These are phyloP conservation scores for Lycium ferocissimum DNA, from an alignment of 257 asterid genomes.

Conservation along the genomic window DNA sequence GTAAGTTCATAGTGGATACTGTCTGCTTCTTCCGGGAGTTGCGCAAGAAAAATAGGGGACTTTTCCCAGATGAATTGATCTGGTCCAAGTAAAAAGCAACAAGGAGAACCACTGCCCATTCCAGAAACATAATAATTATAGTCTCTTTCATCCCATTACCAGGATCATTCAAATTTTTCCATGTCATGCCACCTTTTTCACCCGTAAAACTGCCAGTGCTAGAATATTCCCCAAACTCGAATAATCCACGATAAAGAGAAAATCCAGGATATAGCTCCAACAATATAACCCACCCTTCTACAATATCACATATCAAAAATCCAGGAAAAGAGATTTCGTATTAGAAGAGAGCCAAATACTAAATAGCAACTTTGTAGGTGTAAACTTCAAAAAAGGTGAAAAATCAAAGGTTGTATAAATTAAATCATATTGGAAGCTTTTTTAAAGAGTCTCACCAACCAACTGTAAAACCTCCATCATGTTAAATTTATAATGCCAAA, in stretches of 20 bases:
- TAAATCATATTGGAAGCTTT: no score
- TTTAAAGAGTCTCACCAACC: not conserved
- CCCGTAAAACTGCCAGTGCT: slow-evolving; percentile 72
- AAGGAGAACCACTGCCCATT: slow-evolving; percentile 81
- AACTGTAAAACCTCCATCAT: not conserved
- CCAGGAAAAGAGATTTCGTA: no score
- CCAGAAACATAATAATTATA: slow-evolving; percentile 68
- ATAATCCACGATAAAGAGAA: slow-evolving; percentile 83
- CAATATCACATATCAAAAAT: not conserved
- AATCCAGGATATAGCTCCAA: slow-evolving; percentile 95
- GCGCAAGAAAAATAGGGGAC: slow-evolving; percentile 62
- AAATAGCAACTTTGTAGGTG: no score
- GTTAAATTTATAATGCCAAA: not conserved
- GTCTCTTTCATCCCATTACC: slow-evolving; percentile 74
- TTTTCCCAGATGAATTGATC: slow-evolving; percentile 72
- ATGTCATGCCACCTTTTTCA: slow-evolving; percentile 76
- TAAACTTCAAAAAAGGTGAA: no score
- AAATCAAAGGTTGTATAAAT: no score
- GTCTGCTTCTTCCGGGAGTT: slow-evolving; percentile 54
- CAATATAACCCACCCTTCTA: slow-evolving; percentile 78
- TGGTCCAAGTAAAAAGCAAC: slow-evolving; percentile 80
- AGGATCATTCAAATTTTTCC: slow-evolving; percentile 72
- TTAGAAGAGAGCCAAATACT: no score
- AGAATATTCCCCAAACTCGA: slow-evolving; percentile 78
- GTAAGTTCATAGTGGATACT: slow-evolving; percentile 67